A percentile compares a stretch with the other conserved stretches of the same genome.
Conservation (phyloP, 1,139 yeast genomes). For the Saccharomyces uvarum region DNA sequence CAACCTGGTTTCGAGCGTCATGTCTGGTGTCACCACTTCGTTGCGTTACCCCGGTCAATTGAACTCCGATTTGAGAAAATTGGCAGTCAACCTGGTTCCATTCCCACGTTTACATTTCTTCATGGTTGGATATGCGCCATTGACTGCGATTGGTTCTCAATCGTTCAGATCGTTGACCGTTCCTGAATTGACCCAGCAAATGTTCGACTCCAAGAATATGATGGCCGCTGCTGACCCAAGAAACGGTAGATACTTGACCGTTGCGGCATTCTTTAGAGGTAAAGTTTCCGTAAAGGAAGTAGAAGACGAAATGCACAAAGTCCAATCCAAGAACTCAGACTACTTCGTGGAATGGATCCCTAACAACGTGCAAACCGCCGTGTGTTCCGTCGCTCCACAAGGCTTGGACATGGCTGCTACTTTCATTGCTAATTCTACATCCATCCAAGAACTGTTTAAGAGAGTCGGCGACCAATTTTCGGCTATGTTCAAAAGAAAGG, state of each 20-base stretch:
- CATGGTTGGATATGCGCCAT: constrained; percentile 91
- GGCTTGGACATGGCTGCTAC: constrained; percentile 86
- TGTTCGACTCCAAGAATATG: constrained; percentile 87
- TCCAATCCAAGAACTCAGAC: constrained; percentile 72
- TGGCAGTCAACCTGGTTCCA: constrained; percentile 88
- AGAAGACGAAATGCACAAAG: constrained; percentile 84
- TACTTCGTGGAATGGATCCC: constrained; percentile 96
- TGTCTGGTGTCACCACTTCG: constrained; percentile 85
- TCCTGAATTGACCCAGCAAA: constrained; percentile 86
- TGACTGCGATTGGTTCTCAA: constrained; percentile 70
- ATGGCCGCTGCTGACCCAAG: constrained; percentile 93
- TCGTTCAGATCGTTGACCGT: constrained; percentile 79
- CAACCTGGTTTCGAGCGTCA: constrained; percentile 74
- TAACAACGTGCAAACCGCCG: constrained; percentile 89
- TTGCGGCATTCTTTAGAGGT: constrained; percentile 90
- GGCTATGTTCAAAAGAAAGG: constrained; percentile 89
- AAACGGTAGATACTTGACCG: constrained; percentile 88
- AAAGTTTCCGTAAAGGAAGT: constrained; percentile 87
- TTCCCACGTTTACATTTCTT: constrained; percentile 92
- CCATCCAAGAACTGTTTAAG: constrained; percentile 83
- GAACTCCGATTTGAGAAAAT: constrained; percentile 82
- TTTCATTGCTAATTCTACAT: constrained; percentile 84
- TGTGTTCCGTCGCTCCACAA: constrained; percentile 83
- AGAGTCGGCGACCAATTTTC: constrained; percentile 85
- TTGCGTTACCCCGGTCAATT: constrained; percentile 91